Percentiles rank a stretch among this genome's conserved stretches.
Conservation (phyloP, 495 filamentous ascomycete genomes). For the Hypoxylon lienhwacheense region DNA sequence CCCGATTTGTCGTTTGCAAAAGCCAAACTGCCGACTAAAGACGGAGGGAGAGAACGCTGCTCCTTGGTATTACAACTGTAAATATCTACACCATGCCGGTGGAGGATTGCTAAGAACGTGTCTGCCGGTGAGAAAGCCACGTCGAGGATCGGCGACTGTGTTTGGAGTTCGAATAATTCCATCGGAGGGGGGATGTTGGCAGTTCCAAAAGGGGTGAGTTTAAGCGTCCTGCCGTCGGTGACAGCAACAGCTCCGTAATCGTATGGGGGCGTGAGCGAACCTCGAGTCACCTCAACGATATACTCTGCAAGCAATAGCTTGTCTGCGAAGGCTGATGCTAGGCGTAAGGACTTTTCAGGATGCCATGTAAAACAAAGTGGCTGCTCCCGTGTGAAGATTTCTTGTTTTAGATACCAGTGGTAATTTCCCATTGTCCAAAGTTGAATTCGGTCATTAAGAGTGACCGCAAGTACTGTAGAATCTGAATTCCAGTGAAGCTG, state of each 20-base stretch:
- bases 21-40: slow-evolving; percentile 27
- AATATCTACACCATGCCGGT: slow-evolving; percentile 61
- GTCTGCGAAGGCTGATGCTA: slow-evolving; percentile 56
- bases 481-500: slow-evolving; percentile 83
- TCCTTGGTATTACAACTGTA: slow-evolving; percentile 64
- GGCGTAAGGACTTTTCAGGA: slow-evolving; percentile 73
- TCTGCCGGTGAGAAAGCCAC: slow-evolving; percentile 69
- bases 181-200: slow-evolving; percentile 92
- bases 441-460: slow-evolving; percentile 73
- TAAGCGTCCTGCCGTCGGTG: slow-evolving; percentile 80
- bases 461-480: slow-evolving; percentile 85
- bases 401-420: slow-evolving; percentile 98
- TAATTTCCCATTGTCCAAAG: slow-evolving; percentile 98
- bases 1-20: slow-evolving; percentile 30
- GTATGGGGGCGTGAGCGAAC: slow-evolving; percentile 67
- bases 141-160: slow-evolving; percentile 68
- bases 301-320: slow-evolving; percentile 67
- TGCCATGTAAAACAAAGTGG: slow-evolving; percentile 69
- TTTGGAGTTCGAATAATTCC: slow-evolving; percentile 72
- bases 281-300: slow-evolving; percentile 65
- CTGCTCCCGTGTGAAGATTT: slow-evolving; percentile 51
- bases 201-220: slow-evolving; percentile 79
- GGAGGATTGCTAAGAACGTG: slow-evolving; percentile 71
- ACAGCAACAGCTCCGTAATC: slow-evolving; percentile 83
- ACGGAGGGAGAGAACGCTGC: slow-evolving; percentile 40